Base-by-base conservation (phyloP, 2,329 filamentous ascomycete species). In the Xylariaceae sp. region DNA sequence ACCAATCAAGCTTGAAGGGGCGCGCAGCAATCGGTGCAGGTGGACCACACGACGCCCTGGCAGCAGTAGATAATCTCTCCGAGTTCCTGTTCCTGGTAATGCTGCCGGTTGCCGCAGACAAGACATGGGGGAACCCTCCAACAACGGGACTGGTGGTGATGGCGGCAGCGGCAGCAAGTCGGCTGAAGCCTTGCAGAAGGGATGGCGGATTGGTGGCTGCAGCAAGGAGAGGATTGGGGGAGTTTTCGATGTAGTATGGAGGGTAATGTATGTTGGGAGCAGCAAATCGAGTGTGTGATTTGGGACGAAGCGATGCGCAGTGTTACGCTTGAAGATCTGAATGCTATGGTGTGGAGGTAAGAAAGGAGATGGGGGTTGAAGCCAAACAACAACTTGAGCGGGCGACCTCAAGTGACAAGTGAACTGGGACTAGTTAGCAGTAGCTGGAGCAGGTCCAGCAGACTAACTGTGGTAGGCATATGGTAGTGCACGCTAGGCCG, bases 91-190 rank as follows among this genome's bases (percentile, higher is more conserved):
- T 59, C 59, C 57, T 61, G 55, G 54, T 63, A 58, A 57, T 63
- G 58, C 62, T 63, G 62, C 62, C 62, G 62, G 62, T 34, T 64
- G 61, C 62, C 62, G 62, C 62, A 64, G 62, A 60, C 56, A 61
- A 64, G 60, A 63, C 61, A 64, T 64, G 62, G 62, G 62, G 62
- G 53, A 61, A 63, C 60, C 64, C 57, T 67, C 65, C 47, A 69
- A 69, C 71, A 72, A 73, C 51, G 57, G 62, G 59, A 58, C 58
- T 60, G 57, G 55, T 54, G 55, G 55, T 54, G 55, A 62, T 55
- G 56, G 57, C 57, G 57, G 57, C 59, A 58, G 61, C 52, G 57
- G 59, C 37, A 42, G 37, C 37, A 42, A 42, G 62, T 62, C 62
- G 49, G 30, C 49, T 51, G 49, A 34, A 64, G 62, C 62, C 62